These are phyloP conservation scores for Zygosaccharomyces sapae DNA, from an alignment of 1,139 yeast genomes.

Conservation along the genomic window DNA sequence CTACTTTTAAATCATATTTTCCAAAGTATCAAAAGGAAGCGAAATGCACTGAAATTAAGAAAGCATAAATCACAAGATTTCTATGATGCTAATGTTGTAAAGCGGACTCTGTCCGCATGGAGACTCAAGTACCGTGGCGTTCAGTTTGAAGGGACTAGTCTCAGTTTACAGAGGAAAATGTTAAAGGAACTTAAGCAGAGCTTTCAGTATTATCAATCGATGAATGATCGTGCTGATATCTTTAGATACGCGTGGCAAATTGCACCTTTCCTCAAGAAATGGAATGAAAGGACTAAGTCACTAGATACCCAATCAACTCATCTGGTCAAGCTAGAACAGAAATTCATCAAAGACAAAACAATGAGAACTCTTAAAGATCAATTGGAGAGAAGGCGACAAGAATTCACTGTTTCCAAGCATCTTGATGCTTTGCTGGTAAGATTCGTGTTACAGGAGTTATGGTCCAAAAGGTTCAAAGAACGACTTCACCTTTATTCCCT, in stretches of 20 bases:
- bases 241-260: conserved; percentile 20
- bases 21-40: conserved; percentile 9
- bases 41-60: conserved; percentile 1
- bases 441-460: conserved; percentile 24
- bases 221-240: conserved; percentile 19
- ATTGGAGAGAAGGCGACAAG: conserved; percentile 17
- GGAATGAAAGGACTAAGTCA: conserved; percentile 19
- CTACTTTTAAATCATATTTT: conserved; percentile 22
- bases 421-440: conserved; percentile 19
- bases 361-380: conserved; percentile 16
- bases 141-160: conserved; percentile 2
- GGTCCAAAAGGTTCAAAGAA: conserved; percentile 28
- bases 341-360: conserved; percentile 14
- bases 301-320: neutral
- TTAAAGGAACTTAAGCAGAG: conserved; percentile 19
- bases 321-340: conserved; percentile 10
- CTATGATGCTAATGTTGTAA: conserved; percentile 1
- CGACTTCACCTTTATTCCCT: conserved; percentile 19
- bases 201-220: neutral
- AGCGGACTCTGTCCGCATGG: conserved; percentile 9
- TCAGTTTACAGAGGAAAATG: conserved; percentile 3
- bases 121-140: conserved; percentile 9
- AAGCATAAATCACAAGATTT: neutral
- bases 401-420: conserved; percentile 14
- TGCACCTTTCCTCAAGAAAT: conserved; percentile 27